Evolutionary conservation across 2,329 filamentous ascomycete genomes (phyloP).

Genomic region (Dactylellina sp.): DNA sequence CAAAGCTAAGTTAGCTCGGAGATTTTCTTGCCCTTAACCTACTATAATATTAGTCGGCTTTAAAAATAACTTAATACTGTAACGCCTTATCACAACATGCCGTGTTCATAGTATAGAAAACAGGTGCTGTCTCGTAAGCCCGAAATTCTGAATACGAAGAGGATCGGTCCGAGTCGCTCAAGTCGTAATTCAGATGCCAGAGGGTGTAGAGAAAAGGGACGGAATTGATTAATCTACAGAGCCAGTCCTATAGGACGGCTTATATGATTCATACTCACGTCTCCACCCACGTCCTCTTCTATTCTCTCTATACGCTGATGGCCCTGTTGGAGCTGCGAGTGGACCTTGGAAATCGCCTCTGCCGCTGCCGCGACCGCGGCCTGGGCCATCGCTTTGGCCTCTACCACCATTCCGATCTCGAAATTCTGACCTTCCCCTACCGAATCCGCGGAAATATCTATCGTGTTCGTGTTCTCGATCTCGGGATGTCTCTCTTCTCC

Average conservation of each 20-base stretch:
- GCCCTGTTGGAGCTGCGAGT: constrained; percentile 2
- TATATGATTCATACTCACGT: constrained; percentile 22
- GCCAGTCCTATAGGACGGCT: constrained; percentile 5
- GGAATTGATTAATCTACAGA: not conserved
- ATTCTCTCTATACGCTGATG: not conserved
- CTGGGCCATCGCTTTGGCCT: not conserved
- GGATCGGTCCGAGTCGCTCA: not conserved
- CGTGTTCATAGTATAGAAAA: not conserved
- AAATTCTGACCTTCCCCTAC: constrained; percentile 11
- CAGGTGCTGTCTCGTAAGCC: not conserved
- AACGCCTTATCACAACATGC: constrained; percentile 9
- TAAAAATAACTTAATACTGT: constrained; percentile 28
- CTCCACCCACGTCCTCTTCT: constrained; percentile 2
- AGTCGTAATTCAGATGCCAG: not conserved
- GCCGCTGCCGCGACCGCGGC: constrained; percentile 6
- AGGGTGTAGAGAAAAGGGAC: not conserved
- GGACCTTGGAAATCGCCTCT: not conserved
- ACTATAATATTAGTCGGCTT: constrained; percentile 15
- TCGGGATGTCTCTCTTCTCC: not conserved
- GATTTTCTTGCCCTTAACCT: constrained; percentile 29
- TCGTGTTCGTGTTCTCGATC: constrained; percentile 12
- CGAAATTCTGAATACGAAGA: not conserved
- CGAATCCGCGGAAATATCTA: not conserved
- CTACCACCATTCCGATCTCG: constrained; percentile 1
- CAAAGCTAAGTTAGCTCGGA: constrained; percentile 24